Base-by-base conservation (phyloP, 1,139 yeast genomes). In the Blastobotrys elegans region DNA sequence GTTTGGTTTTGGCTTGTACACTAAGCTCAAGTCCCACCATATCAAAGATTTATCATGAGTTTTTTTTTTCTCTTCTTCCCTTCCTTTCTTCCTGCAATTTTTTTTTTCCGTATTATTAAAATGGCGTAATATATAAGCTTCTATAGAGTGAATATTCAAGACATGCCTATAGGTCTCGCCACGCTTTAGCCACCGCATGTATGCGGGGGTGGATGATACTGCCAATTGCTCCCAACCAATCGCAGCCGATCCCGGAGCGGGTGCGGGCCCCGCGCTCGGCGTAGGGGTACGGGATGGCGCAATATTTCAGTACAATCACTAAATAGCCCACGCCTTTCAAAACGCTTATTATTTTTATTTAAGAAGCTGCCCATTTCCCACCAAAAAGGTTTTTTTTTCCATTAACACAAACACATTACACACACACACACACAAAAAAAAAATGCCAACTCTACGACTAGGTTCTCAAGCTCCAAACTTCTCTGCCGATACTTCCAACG, bases 391-490 rank as follows among this genome's bases (percentile, higher is more conserved):
- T n/a, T n/a, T 6, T 24, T 24, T 24, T 24, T 33, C 11, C n/a
- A 22, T 14, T 37, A 24, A 11, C 2, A n/a, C 24, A 4, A 4
- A 13, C 33, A 18, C 33, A n/a, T 14, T 14, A 29, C 2, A 17
- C 32, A 6, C 22, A 27, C n/a, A 4, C 14, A 14, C 4, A 38
- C 18, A 26, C n/a, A 33, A 16, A 31, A 14, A 44, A 18, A 44
- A 18, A 44, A 45, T 45, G 48, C 14, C 48, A 27, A 51, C 67
- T 41, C 68, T 62, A 48, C 70, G 68, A 55, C 67, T 83, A 56
- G 90, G 90, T 36, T 77, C 88, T 46, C 78, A 72, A 53, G 95
- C 94, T 48, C 95, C 95, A 63, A 80, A 86, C 68, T 86, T 86
- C 73, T 67, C 74, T 58, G 79, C 88, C 51, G 82, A 81, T 48